These are phyloP conservation scores for Gastrolobium villosum DNA, from an alignment of 306 rosid genomes.

Conservation along the genomic window DNA sequence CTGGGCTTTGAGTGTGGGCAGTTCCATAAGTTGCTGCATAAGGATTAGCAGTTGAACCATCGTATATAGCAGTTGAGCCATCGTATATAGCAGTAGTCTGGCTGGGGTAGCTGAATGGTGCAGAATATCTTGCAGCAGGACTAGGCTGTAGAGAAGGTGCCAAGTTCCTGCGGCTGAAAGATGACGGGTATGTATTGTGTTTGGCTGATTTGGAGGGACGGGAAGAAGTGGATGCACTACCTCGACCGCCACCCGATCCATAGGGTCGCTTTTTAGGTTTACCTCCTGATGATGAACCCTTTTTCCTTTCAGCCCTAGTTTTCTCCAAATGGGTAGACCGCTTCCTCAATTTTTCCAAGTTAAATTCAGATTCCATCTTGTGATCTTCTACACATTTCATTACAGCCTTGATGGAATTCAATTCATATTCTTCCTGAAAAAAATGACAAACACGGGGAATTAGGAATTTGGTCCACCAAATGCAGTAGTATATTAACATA, in stretches of 20 bases:
- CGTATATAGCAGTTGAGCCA: too few species aligned
- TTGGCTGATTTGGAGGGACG: conserved; percentile 74
- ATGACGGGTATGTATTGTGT: conserved; percentile 57
- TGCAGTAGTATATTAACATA: conserved; percentile 21
- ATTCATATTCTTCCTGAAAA: conserved; percentile 76
- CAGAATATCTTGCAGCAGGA: conserved; percentile 69
- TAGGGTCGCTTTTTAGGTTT: conserved; percentile 65
- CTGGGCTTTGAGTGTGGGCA: conserved; percentile 68
- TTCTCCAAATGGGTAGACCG: conserved; percentile 66
- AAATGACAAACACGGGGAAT: conserved; percentile 27
- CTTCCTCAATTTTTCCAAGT: conserved; percentile 66
- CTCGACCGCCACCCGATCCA: conserved; percentile 54
- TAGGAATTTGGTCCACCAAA: conserved; percentile 30
- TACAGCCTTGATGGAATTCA: conserved; percentile 68
- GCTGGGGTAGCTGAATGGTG: conserved; percentile 61
- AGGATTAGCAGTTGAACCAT: conserved; percentile 59
- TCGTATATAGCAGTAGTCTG: too few species aligned
- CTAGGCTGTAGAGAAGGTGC: conserved; percentile 71
- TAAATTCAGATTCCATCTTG: conserved; percentile 81
- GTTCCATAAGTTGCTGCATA: conserved; percentile 66
- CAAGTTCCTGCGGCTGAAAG: conserved; percentile 66
- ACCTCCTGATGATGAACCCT: conserved; percentile 55
- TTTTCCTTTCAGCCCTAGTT: conserved; percentile 72
- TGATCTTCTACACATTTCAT: conserved; percentile 89
- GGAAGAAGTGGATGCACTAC: conserved; percentile 56